Percentiles rank a stretch among this genome's conserved stretches.
Evolutionary conservation across 495 filamentous ascomycete species (phyloP).

Genomic region (Venustampulla echinocandica): DNA sequence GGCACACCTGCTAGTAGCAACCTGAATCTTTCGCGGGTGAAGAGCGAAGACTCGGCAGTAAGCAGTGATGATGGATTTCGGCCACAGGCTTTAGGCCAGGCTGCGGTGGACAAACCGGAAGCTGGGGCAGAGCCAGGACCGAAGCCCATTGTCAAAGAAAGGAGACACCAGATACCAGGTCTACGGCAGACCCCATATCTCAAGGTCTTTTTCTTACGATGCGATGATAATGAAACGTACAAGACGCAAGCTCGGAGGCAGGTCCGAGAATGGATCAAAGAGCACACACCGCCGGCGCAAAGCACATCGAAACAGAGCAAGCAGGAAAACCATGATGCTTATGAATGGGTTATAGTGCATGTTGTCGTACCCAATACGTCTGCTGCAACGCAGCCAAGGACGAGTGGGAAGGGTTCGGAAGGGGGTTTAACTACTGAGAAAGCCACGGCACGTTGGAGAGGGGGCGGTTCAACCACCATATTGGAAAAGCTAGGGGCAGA

Average conservation of each 20-base stretch:
- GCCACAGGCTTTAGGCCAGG: conserved; percentile 28
- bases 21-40: conserved; percentile 31
- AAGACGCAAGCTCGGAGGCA: conserved; percentile 67
- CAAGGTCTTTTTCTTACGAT: conserved; percentile 79
- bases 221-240: conserved; percentile 92
- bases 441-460: conserved; percentile 54
- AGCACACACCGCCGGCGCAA: conserved; percentile 52
- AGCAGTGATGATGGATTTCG: conserved; percentile 44
- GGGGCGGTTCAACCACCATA: conserved; percentile 66
- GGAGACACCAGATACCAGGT: conserved; percentile 91
- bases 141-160: conserved; percentile 40
- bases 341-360: conserved; percentile 93
- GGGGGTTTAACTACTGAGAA: conserved; percentile 35
- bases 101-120: conserved; percentile 17
- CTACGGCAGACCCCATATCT: conserved; percentile 89
- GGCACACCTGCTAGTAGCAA: conserved; percentile 31
- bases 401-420: conserved; percentile 32
- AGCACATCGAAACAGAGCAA: conserved; percentile 33
- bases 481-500: conserved; percentile 86
- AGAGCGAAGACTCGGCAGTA: conserved; percentile 31
- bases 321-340: conserved; percentile 83
- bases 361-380: conserved; percentile 75
- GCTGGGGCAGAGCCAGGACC: conserved; percentile 9
- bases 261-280: conserved; percentile 84
- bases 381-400: conserved; percentile 59